phyloP scores from a whole-genome alignment of 495 filamentous ascomycete genomes.

The Neurospora sp. region DNA sequence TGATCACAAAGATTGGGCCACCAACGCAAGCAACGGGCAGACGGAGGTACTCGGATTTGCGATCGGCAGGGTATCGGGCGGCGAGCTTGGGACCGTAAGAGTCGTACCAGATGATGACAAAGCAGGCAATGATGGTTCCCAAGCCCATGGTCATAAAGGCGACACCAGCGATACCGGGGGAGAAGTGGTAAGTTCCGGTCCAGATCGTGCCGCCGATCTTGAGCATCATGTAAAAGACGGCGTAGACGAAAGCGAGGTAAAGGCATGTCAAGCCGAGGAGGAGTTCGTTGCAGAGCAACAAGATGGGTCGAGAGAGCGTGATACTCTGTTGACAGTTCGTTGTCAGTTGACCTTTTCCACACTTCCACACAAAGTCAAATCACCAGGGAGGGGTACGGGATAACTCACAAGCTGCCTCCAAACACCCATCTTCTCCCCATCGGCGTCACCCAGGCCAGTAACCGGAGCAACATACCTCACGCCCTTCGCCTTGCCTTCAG shows the following conservation, averaged over 20 bases:
- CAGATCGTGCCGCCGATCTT: conserved; percentile 52
- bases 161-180: conserved; percentile 21
- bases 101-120: conserved; percentile 31
- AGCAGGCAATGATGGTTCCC: conserved; percentile 40
- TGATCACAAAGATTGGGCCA: conserved; percentile 46
- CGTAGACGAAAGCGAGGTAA: conserved; percentile 54
- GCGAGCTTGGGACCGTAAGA: conserved; percentile 13
- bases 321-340: conserved; percentile 10
- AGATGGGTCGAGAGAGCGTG: conserved; percentile 34
- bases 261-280: conserved; percentile 53
- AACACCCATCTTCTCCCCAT: conserved; percentile 10
- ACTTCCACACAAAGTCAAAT: background rate
- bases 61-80: conserved; percentile 10
- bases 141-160: conserved; percentile 30
- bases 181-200: conserved; percentile 30
- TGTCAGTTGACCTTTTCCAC: background rate
- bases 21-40: conserved; percentile 54
- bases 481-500: background rate
- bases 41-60: conserved; percentile 44
- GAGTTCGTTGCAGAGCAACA: conserved; percentile 48
- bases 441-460: background rate
- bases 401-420: conserved; percentile 11
- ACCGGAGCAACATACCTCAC: conserved; percentile 9
- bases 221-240: conserved; percentile 58
- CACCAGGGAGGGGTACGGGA: background rate